Conservation (phyloP, 2,329 filamentous ascomycete species). For the Neopestalotiopsis rosae region DNA sequence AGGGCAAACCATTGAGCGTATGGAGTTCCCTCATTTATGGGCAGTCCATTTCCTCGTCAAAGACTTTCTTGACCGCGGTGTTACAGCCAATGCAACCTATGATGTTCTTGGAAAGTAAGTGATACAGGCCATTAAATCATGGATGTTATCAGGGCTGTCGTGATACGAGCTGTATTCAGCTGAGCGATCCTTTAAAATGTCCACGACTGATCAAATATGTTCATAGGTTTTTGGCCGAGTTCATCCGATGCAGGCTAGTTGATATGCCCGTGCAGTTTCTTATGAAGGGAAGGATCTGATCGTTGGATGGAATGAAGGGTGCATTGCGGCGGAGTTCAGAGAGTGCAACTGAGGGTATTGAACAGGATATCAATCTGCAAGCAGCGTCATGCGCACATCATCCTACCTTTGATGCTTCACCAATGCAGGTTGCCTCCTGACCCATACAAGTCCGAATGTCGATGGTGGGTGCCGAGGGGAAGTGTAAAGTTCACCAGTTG, state of each 20-base stretch:
- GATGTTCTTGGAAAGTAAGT: slow-evolving; percentile 48
- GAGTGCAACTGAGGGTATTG: too few species aligned
- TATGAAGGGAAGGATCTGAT: slow-evolving; percentile 19
- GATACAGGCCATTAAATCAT: slow-evolving; percentile 21
- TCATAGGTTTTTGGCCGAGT: slow-evolving; percentile 46
- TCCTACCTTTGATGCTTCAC: neutral
- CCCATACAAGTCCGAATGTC: too few species aligned
- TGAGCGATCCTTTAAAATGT: neutral
- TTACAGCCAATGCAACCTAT: slow-evolving; percentile 46
- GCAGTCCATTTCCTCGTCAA: slow-evolving; percentile 46
- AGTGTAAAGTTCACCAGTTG: too few species aligned
- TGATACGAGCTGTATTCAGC: too few species aligned
- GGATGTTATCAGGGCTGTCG: too few species aligned
- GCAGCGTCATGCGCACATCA: too few species aligned
- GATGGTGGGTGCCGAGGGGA: too few species aligned
- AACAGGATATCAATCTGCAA: too few species aligned
- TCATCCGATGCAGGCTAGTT: slow-evolving; percentile 31
- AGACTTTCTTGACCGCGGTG: slow-evolving; percentile 50
- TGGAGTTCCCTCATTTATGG: slow-evolving; percentile 16
- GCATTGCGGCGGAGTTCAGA: too few species aligned
- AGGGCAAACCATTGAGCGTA: slow-evolving; percentile 20
- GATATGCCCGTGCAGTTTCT: slow-evolving; percentile 19
- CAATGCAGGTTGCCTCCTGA: too few species aligned
- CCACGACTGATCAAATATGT: neutral
- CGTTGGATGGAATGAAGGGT: too few species aligned